These are phyloP conservation scores for Xerocomellus amylosporus DNA, from an alignment of 768 basidiomycete species.

Conservation along the genomic window DNA sequence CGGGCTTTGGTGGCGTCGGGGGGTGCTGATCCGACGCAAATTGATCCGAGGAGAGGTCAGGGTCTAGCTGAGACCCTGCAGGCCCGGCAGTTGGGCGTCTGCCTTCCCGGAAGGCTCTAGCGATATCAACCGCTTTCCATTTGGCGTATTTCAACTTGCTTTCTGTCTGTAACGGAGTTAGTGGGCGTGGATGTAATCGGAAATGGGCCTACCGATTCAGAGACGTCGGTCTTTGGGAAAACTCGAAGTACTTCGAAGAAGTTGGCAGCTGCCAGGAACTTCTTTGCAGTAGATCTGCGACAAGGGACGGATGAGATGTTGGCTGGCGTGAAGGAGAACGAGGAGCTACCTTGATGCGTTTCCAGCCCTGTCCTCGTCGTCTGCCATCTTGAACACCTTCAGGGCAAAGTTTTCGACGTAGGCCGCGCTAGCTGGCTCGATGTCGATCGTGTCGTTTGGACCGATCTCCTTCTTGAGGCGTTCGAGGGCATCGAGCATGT, in stretches of 20 bases:
- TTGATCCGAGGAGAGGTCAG: conserved; percentile 22
- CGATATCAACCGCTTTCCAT: conserved; percentile 96
- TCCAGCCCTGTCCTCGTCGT: conserved; percentile 85
- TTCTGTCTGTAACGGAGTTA: conserved; percentile 52
- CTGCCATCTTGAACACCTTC: conserved; percentile 83
- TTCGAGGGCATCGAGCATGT: conserved; percentile 77
- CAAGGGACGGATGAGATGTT: conserved; percentile 4
- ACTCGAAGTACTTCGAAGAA: conserved; percentile 87
- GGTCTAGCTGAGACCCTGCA: conserved; percentile 43
- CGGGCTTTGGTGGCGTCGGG: conserved; percentile 18
- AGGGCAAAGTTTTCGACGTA: conserved; percentile 96
- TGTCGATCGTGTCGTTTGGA: conserved; percentile 74
- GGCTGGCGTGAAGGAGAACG: background rate
- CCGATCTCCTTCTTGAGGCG: conserved; percentile 73
- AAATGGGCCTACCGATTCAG: conserved; percentile 50
- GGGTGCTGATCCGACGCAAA: conserved; percentile 12
- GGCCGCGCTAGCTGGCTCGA: conserved; percentile 78
- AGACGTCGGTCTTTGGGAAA: conserved; percentile 59
- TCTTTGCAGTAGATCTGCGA: conserved; percentile 83
- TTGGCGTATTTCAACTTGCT: conserved; percentile 92
- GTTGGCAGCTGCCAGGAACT: conserved; percentile 92
- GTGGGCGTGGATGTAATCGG: background rate
- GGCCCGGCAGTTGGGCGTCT: conserved; percentile 79
- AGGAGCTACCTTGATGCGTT: conserved; percentile 64
- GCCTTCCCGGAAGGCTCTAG: conserved; percentile 94